Conservation (phyloP, 2,329 filamentous ascomycete genomes). For the Leptographium flavum region DNA sequence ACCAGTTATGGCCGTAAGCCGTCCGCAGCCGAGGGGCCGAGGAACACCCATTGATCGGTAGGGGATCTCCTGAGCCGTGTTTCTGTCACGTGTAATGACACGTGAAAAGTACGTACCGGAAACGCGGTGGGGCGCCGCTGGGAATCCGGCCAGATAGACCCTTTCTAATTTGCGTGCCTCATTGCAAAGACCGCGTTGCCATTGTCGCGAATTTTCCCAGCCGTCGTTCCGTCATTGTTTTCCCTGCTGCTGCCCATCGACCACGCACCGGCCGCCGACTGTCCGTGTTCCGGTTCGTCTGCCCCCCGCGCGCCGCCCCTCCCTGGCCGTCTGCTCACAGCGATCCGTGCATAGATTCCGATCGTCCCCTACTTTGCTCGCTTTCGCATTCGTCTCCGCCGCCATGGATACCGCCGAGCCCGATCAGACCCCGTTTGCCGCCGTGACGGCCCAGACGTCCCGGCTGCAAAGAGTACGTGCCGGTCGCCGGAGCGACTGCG, state of each 20-base stretch:
- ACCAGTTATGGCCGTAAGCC: background rate
- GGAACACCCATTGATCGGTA: background rate
- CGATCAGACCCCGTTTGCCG: conserved; percentile 82
- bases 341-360: too few relatives aligned
- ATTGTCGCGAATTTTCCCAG: background rate
- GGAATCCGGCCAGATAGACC: background rate
- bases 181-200: background rate
- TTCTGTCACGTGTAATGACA: too few relatives aligned
- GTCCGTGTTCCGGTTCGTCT: background rate
- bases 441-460: conserved; percentile 74
- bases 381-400: background rate
- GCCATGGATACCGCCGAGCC: conserved; percentile 76
- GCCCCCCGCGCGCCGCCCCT: background rate
- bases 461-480: conserved; percentile 49
- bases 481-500: background rate
- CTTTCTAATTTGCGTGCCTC: background rate
- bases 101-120: too few relatives aligned
- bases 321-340: background rate
- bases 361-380: background rate
- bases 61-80: too few relatives aligned
- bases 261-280: background rate
- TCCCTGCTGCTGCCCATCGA: background rate
- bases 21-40: background rate
- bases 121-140: background rate
- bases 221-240: background rate